Evolutionary conservation across 805 yeast species (phyloP).

Genomic region (Wickerhamiella siamensis): DNA sequence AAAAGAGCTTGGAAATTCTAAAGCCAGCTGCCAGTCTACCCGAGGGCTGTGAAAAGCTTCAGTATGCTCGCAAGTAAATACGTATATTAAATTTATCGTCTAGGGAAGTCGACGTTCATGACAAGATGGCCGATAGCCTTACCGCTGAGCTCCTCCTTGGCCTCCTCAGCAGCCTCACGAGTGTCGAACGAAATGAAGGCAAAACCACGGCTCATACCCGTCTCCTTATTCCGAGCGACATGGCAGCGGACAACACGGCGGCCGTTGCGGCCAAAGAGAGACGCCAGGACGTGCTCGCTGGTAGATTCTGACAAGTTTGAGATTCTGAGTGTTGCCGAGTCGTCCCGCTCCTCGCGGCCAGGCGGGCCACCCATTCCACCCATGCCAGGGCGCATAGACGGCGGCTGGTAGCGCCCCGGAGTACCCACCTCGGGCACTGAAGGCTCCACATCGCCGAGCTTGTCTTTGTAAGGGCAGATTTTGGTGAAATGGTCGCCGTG

Average conservation of each 20-base stretch:
- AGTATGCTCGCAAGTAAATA: slow-evolving; percentile 7
- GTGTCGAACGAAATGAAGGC: slow-evolving; percentile 75
- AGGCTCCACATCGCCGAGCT: slow-evolving; percentile 42
- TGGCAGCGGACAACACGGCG: slow-evolving; percentile 53
- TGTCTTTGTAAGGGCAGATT: slow-evolving; percentile 91
- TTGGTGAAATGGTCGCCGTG: slow-evolving; percentile 86
- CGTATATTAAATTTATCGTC: slow-evolving; percentile 12
- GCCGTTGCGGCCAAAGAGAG: slow-evolving; percentile 58
- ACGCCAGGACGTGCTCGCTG: slow-evolving; percentile 65
- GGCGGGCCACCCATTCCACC: slow-evolving; percentile 26
- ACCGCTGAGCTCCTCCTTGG: slow-evolving; percentile 66
- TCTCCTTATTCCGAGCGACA: slow-evolving; percentile 79
- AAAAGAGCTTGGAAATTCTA: slow-evolving; percentile 43
- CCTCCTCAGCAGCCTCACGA: slow-evolving; percentile 50
- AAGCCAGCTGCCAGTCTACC: slow-evolving; percentile 47
- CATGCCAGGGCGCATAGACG: slow-evolving; percentile 34
- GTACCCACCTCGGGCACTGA: slow-evolving; percentile 26
- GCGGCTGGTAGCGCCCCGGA: slow-evolving; percentile 39
- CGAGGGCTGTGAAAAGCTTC: slow-evolving; percentile 13
- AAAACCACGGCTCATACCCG: slow-evolving; percentile 88
- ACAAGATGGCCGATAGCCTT: slow-evolving; percentile 87
- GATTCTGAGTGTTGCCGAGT: slow-evolving; percentile 73
- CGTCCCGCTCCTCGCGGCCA: slow-evolving; percentile 53
- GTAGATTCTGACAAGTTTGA: slow-evolving; percentile 81
- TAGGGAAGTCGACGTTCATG: slow-evolving; percentile 33